Percentiles rank a stretch among this genome's conserved stretches.
These are phyloP conservation scores for Malus hybrid DNA, from an alignment of 331 rosid genomes.

Conservation along the genomic window DNA sequence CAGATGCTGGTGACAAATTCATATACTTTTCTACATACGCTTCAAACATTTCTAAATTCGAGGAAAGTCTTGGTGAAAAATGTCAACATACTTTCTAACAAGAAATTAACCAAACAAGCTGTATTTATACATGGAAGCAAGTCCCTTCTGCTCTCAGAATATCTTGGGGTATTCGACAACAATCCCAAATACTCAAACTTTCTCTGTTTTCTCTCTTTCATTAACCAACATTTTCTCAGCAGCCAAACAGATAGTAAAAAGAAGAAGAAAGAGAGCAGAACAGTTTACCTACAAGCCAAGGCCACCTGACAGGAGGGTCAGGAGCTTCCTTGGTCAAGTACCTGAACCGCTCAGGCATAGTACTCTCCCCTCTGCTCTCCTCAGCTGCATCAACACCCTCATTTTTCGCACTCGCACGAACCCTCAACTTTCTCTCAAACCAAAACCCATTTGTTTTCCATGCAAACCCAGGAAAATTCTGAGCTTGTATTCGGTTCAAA, in stretches of 20 bases:
- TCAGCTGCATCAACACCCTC: constrained; percentile 41
- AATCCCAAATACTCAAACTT: not conserved
- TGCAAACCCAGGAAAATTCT: constrained; percentile 16
- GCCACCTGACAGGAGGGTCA: constrained; percentile 71
- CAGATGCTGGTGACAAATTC: not conserved
- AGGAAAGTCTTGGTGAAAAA: not conserved
- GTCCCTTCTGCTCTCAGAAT: not conserved
- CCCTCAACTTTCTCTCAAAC: constrained; percentile 17
- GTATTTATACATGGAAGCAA: not conserved
- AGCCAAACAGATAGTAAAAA: constrained; percentile 2
- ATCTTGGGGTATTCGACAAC: not conserved
- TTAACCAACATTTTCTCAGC: not conserved
- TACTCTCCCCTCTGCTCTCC: constrained; percentile 45
- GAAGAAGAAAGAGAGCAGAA: not conserved
- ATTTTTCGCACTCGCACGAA: constrained; percentile 4
- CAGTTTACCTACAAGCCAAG: constrained; percentile 57
- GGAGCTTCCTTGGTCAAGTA: constrained; percentile 63
- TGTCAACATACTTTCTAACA: not conserved
- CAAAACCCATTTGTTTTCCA: constrained; percentile 18
- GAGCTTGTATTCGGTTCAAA: constrained; percentile 8
- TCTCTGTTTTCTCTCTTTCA: not conserved
- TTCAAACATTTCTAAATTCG: not conserved
- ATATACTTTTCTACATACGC: not conserved
- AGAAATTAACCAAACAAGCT: not conserved
- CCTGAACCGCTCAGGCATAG: constrained; percentile 80